These are phyloP conservation scores for Penstemon davidsonii DNA, from an alignment of 257 asterid species.

Conservation along the genomic window DNA sequence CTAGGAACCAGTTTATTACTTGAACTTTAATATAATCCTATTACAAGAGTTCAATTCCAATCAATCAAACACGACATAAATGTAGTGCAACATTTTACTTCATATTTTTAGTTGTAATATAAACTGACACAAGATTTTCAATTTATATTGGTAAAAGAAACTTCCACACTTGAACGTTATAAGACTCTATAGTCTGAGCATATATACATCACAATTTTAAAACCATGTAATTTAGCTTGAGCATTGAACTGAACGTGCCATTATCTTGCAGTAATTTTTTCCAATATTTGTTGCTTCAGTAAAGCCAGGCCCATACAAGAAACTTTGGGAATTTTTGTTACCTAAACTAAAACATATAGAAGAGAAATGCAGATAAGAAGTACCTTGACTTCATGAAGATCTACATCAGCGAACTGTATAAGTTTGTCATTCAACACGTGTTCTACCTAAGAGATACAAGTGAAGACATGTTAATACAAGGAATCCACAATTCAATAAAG, in stretches of 20 bases:
- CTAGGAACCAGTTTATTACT: too few species aligned
- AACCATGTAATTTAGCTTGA: slow-evolving; percentile 12
- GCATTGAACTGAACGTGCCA: slow-evolving; percentile 15
- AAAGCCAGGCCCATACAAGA: slow-evolving; percentile 1
- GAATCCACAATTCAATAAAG: slow-evolving; percentile 16
- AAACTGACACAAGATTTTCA: slow-evolving; percentile 10
- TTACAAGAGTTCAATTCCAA: slow-evolving; percentile 5
- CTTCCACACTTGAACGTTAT: not conserved
- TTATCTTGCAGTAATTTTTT: not conserved
- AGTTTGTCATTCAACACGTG: slow-evolving; percentile 63
- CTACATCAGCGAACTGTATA: slow-evolving; percentile 67
- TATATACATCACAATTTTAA: slow-evolving; percentile 9
- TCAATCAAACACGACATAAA: slow-evolving; percentile 1
- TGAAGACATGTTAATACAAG: slow-evolving; percentile 29
- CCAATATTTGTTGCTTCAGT: slow-evolving; percentile 3
- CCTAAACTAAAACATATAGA: slow-evolving; percentile 3
- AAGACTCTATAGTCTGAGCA: not conserved
- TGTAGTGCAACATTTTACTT: not conserved
- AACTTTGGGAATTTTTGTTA: slow-evolving; percentile 1
- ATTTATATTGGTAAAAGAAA: not conserved
- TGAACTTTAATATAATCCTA: not conserved
- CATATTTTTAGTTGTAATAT: not conserved
- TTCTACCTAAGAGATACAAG: slow-evolving; percentile 63
- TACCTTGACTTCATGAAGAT: slow-evolving; percentile 94
- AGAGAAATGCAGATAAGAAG: slow-evolving; percentile 22